A percentile compares a stretch with the other conserved stretches of the same genome.
These are phyloP conservation scores for Gastrodia elata DNA, from an alignment of 106 monocot genomes.

Conservation along the genomic window DNA sequence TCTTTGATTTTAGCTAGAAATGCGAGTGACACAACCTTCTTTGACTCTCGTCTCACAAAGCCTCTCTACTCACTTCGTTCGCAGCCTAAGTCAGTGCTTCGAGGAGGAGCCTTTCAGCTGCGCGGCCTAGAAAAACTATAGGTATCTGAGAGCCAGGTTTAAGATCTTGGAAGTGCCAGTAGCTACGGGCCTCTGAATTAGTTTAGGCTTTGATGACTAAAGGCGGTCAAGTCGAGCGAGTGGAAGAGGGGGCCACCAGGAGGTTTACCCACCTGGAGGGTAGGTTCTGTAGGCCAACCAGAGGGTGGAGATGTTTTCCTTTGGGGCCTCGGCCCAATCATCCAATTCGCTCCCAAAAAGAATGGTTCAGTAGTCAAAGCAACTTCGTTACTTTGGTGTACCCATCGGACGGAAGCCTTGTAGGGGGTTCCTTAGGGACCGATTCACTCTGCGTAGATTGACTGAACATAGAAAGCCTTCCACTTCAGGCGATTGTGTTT, in stretches of 20 bases:
- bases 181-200: neutral
- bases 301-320: too few species aligned
- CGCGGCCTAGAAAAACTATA: too few species aligned
- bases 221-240: constrained; percentile 3
- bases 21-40: too few species aligned
- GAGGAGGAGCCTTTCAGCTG: too few species aligned
- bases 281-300: too few species aligned
- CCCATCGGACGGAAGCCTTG: constrained; percentile 11
- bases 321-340: constrained; percentile 1
- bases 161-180: neutral
- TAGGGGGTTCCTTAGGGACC: constrained; percentile 9
- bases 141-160: neutral
- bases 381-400: constrained; percentile 17
- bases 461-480: constrained; percentile 11
- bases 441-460: constrained; percentile 16
- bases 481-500: constrained; percentile 10
- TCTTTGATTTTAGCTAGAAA: too few species aligned
- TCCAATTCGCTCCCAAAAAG: constrained; percentile 12
- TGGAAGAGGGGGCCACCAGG: neutral
- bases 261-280: too few species aligned
- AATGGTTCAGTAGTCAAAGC: constrained; percentile 15
- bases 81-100: too few species aligned
- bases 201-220: neutral
- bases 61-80: too few species aligned
- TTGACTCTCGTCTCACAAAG: too few species aligned